Base-by-base conservation (phyloP, 441 rosid genomes). In the Syzygium syzygioides region DNA sequence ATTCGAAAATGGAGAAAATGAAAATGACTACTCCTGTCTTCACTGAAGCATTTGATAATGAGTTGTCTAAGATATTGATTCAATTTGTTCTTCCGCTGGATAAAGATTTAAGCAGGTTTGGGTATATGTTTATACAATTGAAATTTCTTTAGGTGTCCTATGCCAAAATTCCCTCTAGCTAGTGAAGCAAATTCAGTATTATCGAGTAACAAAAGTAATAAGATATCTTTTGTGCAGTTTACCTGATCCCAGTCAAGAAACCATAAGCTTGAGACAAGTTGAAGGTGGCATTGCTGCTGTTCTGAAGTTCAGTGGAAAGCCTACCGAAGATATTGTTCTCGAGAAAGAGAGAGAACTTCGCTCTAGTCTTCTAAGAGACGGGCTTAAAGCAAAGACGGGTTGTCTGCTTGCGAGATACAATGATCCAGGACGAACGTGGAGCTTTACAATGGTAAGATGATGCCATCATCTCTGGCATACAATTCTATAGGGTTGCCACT, bases 361-460 rank as follows among this genome's bases (percentile, higher is more conserved):
- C 52, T 91, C 94, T 25, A 90, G 88, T 92, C 91, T 96, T 52
- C 86, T 94, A 37, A 91, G 87, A 87, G 96, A 96, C 90, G 97
- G 97, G 88, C 95, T 95, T 88, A 94, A 88, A 92, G 95, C 97
- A 55, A 93, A 87, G 91, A 87, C 6, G 37, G 97, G 98, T 87
- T 94, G 97, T 90, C 88, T 95, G 93, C 95, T 96, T 79, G 99
- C 99, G 60, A 95, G 98, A 86, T 96, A 97, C 94, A 96, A 97
- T 91, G 99, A 96, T 92, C 98, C 97, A 2, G 96, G 97, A 89
- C 90, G 94, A 91, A 97, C 98, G 71, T 88, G 95, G 98, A 93
- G 55, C 93, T 94, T 95, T 89, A 94, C 88, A 84, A 90, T 96
- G 98, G 98, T 97, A 96, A 60, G 89, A 55, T 7, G 28, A 71